These are phyloP conservation scores for Neurospora sp. DNA, from an alignment of 495 filamentous ascomycete genomes.

Conservation along the genomic window DNA sequence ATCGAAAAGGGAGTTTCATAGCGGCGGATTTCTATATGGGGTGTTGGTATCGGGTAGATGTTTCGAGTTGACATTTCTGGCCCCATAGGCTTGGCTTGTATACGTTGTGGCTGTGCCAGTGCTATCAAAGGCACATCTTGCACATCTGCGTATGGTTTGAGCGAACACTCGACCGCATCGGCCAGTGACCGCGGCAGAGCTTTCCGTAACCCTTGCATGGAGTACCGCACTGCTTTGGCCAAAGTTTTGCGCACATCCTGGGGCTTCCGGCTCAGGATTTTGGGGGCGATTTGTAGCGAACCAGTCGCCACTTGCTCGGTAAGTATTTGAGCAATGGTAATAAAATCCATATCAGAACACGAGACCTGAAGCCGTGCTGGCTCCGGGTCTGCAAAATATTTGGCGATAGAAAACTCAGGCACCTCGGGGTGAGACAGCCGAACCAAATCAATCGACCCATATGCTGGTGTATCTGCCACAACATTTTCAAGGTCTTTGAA, in stretches of 20 bases:
- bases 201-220: conserved; percentile 28
- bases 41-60: conserved; percentile 44
- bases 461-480: conserved; percentile 21
- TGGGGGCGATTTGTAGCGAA: conserved; percentile 18
- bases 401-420: conserved; percentile 34
- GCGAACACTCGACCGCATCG: conserved; percentile 25
- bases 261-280: conserved; percentile 2
- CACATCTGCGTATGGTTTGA: conserved; percentile 40
- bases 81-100: conserved; percentile 32
- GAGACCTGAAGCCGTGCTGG: conserved; percentile 30
- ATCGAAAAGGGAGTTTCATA: conserved; percentile 65
- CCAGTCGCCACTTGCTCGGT: conserved; percentile 47
- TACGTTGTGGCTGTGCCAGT: conserved; percentile 31
- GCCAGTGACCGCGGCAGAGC: conserved; percentile 29
- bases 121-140: conserved; percentile 40
- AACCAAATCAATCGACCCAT: conserved; percentile 29
- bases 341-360: conserved; percentile 39
- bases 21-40: conserved; percentile 69
- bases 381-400: conserved; percentile 41
- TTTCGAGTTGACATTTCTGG: conserved; percentile 27
- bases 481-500: conserved; percentile 37
- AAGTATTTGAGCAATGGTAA: conserved; percentile 51
- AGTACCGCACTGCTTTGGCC: conserved; percentile 27
- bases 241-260: conserved; percentile 25
- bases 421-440: conserved; percentile 30